A percentile compares a stretch with the other conserved stretches of the same genome.
Evolutionary conservation across 2,329 filamentous ascomycete species (phyloP).

Genomic region (Fusarium newnesense): DNA sequence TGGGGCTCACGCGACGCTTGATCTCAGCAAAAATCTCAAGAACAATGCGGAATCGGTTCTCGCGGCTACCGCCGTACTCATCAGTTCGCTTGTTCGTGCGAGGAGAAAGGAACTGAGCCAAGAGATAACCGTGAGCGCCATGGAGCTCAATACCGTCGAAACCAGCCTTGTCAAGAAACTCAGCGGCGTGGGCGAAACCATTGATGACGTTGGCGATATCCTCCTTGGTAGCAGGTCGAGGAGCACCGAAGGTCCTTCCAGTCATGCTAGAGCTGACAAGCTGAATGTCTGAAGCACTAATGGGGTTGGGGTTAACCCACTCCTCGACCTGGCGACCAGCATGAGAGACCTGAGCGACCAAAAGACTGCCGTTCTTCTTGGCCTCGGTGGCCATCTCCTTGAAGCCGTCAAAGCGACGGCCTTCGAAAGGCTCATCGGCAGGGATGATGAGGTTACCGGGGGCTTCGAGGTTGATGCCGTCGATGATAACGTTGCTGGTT

Average conservation of each 20-base stretch:
- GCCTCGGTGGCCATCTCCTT: conserved; percentile 21
- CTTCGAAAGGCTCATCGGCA: conserved; percentile 13
- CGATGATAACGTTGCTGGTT: conserved; percentile 27
- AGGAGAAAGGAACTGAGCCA: conserved; percentile 59
- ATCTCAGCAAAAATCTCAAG: conserved; percentile 53
- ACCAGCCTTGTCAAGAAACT: conserved; percentile 50
- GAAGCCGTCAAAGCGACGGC: conserved; percentile 22
- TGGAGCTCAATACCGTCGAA: conserved; percentile 33
- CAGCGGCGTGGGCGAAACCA: conserved; percentile 51
- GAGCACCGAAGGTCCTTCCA: conserved; percentile 50
- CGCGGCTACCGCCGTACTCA: conserved; percentile 57
- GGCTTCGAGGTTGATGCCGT: conserved; percentile 24
- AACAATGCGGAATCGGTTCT: conserved; percentile 57
- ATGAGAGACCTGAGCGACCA: conserved; percentile 29
- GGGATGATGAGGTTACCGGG: conserved; percentile 19
- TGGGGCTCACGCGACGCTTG: conserved; percentile 57
- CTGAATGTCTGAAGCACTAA: conserved; percentile 65
- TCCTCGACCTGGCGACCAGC: conserved; percentile 32
- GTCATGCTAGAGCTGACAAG: conserved; percentile 65
- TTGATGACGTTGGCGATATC: conserved; percentile 23
- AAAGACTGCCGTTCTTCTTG: conserved; percentile 17
- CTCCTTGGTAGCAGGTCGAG: conserved; percentile 23
- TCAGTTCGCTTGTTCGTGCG: conserved; percentile 61
- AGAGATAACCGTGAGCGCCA: conserved; percentile 53
- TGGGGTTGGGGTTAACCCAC: conserved; percentile 28